These are phyloP conservation scores for Amanita rubescens DNA, from an alignment of 768 basidiomycete species.

Conservation along the genomic window DNA sequence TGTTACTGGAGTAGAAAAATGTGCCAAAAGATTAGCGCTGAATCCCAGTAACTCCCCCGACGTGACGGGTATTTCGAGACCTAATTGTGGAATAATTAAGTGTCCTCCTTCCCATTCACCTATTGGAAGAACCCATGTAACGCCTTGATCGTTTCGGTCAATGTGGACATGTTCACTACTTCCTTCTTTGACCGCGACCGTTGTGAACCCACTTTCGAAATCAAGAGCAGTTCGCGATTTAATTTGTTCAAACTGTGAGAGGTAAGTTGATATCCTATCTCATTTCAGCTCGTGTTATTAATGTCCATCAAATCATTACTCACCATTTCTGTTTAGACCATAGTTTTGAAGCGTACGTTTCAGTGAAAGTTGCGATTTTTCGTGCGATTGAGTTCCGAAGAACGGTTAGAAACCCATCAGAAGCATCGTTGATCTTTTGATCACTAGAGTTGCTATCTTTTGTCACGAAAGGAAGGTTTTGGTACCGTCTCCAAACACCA, in stretches of 20 bases:
- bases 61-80: conserved; percentile 13
- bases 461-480: not conserved
- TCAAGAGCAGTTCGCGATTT: conserved; percentile 8
- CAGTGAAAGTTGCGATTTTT: not conserved
- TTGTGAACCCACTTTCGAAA: conserved; percentile 17
- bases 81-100: conserved; percentile 16
- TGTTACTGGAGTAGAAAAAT: conserved; percentile 12
- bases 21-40: conserved; percentile 11
- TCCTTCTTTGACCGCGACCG: conserved; percentile 21
- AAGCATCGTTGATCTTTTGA: not conserved
- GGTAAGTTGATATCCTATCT: not conserved
- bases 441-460: not conserved
- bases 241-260: not conserved
- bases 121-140: conserved; percentile 15
- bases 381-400: not conserved
- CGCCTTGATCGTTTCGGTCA: conserved; percentile 17
- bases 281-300: not conserved
- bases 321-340: not conserved
- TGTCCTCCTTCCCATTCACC: conserved; percentile 17
- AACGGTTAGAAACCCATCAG: not conserved
- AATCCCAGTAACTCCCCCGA: conserved; percentile 16
- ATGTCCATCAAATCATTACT: not conserved
- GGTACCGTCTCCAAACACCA: not conserved
- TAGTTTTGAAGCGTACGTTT: not conserved
- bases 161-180: conserved; percentile 18